phyloP scores from a whole-genome alignment of 768 basidiomycete genomes.

The Phaeotremella skinneri region DNA sequence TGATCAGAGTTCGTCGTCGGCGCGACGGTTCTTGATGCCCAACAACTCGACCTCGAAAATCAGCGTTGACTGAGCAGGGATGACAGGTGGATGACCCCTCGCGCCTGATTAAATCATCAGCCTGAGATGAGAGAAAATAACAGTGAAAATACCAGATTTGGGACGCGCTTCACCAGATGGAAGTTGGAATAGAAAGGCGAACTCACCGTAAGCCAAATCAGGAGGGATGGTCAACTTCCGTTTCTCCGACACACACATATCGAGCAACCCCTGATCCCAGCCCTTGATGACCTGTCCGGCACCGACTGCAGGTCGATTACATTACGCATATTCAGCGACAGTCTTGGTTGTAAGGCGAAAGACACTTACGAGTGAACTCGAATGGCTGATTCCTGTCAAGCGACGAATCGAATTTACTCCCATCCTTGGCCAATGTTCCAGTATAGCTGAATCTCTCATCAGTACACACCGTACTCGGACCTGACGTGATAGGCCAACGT shows the following conservation, averaged over 20 bases:
- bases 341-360: neutral
- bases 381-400: slow-evolving; percentile 72
- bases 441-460: slow-evolving; percentile 57
- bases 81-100: slow-evolving; percentile 71
- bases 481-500: neutral
- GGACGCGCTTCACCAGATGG: neutral
- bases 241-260: slow-evolving; percentile 86
- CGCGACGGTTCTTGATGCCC: slow-evolving; percentile 57
- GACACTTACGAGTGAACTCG: slow-evolving; percentile 61
- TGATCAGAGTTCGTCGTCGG: slow-evolving; percentile 31
- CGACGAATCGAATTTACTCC: slow-evolving; percentile 89
- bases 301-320: slow-evolving; percentile 41
- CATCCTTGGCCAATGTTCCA: slow-evolving; percentile 71
- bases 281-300: slow-evolving; percentile 52
- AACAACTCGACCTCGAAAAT: slow-evolving; percentile 84
- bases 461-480: neutral
- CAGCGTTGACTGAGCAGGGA: slow-evolving; percentile 74
- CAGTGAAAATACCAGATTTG: too few relatives aligned
- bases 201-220: slow-evolving; percentile 75
- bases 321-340: slow-evolving; percentile 4
- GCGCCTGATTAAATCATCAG: slow-evolving; percentile 23
- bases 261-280: slow-evolving; percentile 53
- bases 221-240: slow-evolving; percentile 84
- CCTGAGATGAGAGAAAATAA: neutral
- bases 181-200: neutral